A percentile compares a stretch with the other conserved stretches of the same genome.
phyloP scores from a whole-genome alignment of 139 green algal genomes.

The Tetradesmus lagerheimii region DNA sequence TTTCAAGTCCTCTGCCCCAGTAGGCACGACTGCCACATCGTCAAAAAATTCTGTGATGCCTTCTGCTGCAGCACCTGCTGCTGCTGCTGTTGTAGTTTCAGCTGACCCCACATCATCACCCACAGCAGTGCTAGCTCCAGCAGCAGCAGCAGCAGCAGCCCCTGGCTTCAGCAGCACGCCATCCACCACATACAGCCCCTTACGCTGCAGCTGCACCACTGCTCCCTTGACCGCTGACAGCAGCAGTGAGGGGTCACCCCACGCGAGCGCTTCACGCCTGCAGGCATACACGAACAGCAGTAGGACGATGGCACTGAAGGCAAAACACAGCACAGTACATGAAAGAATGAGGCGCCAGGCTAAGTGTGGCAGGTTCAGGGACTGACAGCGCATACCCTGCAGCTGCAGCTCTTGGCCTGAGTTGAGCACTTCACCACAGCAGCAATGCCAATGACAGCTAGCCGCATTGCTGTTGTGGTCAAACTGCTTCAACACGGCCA shows the following conservation, averaged over 20 bases:
- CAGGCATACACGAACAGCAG: background rate
- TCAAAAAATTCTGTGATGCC: background rate
- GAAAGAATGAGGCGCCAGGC: no score
- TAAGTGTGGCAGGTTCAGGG: no score
- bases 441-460: no score
- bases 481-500: no score
- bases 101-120: background rate
- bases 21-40: background rate
- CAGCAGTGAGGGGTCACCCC: constrained; percentile 89
- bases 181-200: constrained; percentile 91
- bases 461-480: no score
- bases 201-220: constrained; percentile 90
- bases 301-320: background rate
- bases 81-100: background rate
- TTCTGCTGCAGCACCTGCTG: background rate
- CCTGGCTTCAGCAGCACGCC: background rate
- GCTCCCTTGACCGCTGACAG: constrained; percentile 77
- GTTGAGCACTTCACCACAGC: no score
- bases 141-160: background rate
- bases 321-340: no score
- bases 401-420: no score
- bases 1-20: background rate
- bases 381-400: no score
- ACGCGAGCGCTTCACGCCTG: constrained; percentile 11
- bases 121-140: background rate